A percentile compares a stretch with the other conserved stretches of the same genome.
Conservation (phyloP, 768 basidiomycete genomes). For the Cystobasidium onofrii region DNA sequence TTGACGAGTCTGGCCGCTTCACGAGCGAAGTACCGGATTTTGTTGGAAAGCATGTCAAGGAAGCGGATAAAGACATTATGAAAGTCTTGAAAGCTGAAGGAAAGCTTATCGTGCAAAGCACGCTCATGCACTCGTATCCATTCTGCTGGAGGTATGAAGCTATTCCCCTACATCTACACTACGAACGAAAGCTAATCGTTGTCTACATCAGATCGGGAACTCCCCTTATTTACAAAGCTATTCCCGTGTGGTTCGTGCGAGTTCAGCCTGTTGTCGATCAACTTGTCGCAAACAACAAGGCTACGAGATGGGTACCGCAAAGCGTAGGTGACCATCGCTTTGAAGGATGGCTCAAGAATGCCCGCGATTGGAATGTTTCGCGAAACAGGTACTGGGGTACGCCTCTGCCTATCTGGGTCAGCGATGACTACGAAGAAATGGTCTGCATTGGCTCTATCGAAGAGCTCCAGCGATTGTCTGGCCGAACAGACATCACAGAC, state of each 20-base stretch:
- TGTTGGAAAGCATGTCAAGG: slow-evolving; percentile 81
- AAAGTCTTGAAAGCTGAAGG: slow-evolving; percentile 79
- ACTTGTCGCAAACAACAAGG: slow-evolving; percentile 79
- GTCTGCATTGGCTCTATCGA: slow-evolving; percentile 78
- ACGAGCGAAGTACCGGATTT: slow-evolving; percentile 85
- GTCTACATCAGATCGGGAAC: slow-evolving; percentile 66
- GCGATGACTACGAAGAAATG: slow-evolving; percentile 75
- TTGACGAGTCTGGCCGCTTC: slow-evolving; percentile 81
- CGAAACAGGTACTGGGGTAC: slow-evolving; percentile 99
- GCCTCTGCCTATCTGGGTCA: slow-evolving; percentile 91
- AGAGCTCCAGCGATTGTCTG: slow-evolving; percentile 77
- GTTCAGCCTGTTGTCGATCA: slow-evolving; percentile 76
- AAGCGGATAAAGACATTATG: slow-evolving; percentile 88
- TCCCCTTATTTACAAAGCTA: slow-evolving; percentile 88
- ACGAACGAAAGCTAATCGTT: neutral
- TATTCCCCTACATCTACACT: slow-evolving; percentile 14
- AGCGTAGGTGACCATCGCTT: slow-evolving; percentile 83
- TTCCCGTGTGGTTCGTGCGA: slow-evolving; percentile 91
- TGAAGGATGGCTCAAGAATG: slow-evolving; percentile 94
- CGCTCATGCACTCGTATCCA: slow-evolving; percentile 82
- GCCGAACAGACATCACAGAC: slow-evolving; percentile 70
- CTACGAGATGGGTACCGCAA: slow-evolving; percentile 92
- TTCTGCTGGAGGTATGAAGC: slow-evolving; percentile 84
- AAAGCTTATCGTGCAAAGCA: slow-evolving; percentile 76
- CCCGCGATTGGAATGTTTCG: slow-evolving; percentile 99